These are phyloP conservation scores for Glarea lozoyensis DNA, from an alignment of 495 filamentous ascomycete species.

Conservation along the genomic window DNA sequence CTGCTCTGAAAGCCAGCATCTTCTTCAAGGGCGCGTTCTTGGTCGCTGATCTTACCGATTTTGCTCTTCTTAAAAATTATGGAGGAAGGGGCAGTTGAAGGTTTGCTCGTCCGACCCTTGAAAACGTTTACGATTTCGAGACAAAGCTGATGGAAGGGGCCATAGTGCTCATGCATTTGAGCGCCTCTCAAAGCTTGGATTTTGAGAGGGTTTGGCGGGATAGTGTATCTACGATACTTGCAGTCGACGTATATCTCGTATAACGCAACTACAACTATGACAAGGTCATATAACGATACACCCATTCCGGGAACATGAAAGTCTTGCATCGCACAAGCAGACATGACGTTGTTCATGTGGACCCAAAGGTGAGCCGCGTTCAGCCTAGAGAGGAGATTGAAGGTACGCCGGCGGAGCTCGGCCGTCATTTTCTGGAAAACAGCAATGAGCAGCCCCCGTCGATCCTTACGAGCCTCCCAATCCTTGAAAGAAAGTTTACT, in stretches of 20 bases:
- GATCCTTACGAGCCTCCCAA: conserved; percentile 9
- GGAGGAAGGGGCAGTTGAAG: too few species aligned
- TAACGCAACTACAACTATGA: conserved; percentile 7
- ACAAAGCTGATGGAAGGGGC: conserved; percentile 9
- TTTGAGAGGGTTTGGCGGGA: too few species aligned
- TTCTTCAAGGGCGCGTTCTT: too few species aligned
- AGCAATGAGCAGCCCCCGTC: conserved; percentile 13
- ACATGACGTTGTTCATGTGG: conserved; percentile 10
- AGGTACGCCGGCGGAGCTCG: not conserved
- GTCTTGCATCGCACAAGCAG: not conserved
- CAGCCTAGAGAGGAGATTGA: conserved; percentile 5
- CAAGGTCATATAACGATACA: conserved; percentile 1
- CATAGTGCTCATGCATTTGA: too few species aligned
- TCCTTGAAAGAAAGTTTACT: conserved; percentile 1
- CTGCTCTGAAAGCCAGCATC: too few species aligned
- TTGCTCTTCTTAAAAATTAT: too few species aligned
- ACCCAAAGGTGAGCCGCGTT: conserved; percentile 12
- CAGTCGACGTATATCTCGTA: conserved; percentile 16
- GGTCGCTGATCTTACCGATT: too few species aligned
- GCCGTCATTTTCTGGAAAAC: conserved; percentile 5
- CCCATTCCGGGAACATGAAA: conserved; percentile 12
- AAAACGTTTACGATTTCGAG: conserved; percentile 1
- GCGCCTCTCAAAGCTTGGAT: too few species aligned
- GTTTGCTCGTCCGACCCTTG: not conserved
- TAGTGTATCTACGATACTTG: too few species aligned